A percentile compares a stretch with the other conserved stretches of the same genome.
These are phyloP conservation scores for Sergeia podlipaevii DNA, from an alignment of 208 protist species.

Conservation along the genomic window DNA sequence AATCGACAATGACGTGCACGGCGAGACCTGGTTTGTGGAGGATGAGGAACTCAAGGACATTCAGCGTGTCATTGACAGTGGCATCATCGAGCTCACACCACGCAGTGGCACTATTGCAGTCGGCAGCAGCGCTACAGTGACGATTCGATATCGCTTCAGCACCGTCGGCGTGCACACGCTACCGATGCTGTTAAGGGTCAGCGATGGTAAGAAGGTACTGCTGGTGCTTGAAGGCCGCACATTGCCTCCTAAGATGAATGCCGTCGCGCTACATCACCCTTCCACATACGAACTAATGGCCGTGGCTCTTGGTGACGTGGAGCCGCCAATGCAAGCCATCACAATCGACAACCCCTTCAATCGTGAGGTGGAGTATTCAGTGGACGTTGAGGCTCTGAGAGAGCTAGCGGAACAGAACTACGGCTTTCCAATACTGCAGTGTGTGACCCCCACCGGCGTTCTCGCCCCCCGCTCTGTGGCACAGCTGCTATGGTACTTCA, in stretches of 20 bases:
- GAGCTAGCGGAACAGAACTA: constrained; percentile 53
- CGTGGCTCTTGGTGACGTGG: constrained; percentile 84
- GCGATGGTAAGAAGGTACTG: constrained; percentile 65
- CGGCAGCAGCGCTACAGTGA: constrained; percentile 43
- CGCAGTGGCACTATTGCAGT: constrained; percentile 52
- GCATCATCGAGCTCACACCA: constrained; percentile 67
- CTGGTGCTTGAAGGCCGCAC: constrained; percentile 86
- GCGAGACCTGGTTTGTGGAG: constrained; percentile 84
- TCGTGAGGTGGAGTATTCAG: constrained; percentile 51
- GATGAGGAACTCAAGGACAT: constrained; percentile 69
- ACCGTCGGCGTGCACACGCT: constrained; percentile 70
- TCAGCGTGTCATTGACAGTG: constrained; percentile 60
- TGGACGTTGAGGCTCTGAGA: constrained; percentile 50
- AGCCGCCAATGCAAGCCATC: constrained; percentile 82
- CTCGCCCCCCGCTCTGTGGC: constrained; percentile 46
- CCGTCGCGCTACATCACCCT: constrained; percentile 65
- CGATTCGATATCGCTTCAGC: constrained; percentile 61
- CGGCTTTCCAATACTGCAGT: constrained; percentile 87
- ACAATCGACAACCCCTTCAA: constrained; percentile 60
- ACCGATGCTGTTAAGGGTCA: constrained; percentile 75
- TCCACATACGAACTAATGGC: constrained; percentile 60
- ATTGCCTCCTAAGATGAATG: constrained; percentile 37
- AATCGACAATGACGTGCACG: constrained; percentile 75
- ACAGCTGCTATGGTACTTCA: constrained; percentile 84
- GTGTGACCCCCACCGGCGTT: constrained; percentile 72